Evolutionary conservation across 2,329 filamentous ascomycete genomes (phyloP).

Genomic region (Aspergillus sergii): DNA sequence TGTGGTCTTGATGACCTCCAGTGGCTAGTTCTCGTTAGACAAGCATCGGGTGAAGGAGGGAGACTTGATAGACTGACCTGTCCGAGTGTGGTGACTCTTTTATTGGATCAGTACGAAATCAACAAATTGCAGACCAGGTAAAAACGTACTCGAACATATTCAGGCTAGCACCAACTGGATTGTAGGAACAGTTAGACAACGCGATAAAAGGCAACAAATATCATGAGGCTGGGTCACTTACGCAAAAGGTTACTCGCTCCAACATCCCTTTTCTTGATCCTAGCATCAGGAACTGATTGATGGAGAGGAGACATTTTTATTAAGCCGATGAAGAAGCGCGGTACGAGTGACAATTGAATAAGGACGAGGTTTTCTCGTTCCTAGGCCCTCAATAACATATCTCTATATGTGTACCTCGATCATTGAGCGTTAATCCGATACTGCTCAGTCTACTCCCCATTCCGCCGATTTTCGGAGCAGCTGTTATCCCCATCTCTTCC

Average conservation of each 20-base stretch:
- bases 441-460: neutral
- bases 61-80: neutral
- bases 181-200: neutral
- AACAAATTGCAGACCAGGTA: neutral
- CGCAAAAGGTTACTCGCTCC: neutral
- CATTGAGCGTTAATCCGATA: neutral
- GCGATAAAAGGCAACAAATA: neutral
- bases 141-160: neutral
- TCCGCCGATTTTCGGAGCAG: neutral
- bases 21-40: neutral
- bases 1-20: neutral
- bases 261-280: neutral
- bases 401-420: neutral
- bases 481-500: neutral
- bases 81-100: neutral
- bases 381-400: neutral
- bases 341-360: neutral
- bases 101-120: neutral
- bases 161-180: neutral
- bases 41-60: neutral
- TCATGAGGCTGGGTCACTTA: neutral
- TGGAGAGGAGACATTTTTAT: neutral
- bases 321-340: neutral
- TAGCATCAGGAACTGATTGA: neutral
- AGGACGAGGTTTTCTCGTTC: rapidly evolving